These are phyloP conservation scores for Aureobasidium musti DNA, from an alignment of 2,329 filamentous ascomycete genomes.

Conservation along the genomic window DNA sequence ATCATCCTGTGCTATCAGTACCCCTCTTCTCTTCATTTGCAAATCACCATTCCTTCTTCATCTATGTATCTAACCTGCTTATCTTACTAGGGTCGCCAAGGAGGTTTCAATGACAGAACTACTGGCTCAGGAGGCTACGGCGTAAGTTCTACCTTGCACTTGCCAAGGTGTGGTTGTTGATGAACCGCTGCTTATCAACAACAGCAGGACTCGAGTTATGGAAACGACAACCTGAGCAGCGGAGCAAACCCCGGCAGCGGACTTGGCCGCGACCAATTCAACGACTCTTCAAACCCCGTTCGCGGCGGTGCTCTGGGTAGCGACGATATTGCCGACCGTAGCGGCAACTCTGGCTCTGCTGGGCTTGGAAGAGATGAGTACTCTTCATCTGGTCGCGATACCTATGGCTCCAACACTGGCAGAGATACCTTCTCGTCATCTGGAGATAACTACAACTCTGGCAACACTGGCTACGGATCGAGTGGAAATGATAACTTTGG, in stretches of 20 bases:
- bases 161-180: not conserved
- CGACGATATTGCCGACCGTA: not conserved
- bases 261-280: conserved; percentile 5
- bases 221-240: conserved; percentile 6
- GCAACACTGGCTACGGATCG: conserved; percentile 28
- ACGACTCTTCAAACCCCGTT: not conserved
- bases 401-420: conserved; percentile 35
- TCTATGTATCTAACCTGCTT: not conserved
- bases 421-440: conserved; percentile 32
- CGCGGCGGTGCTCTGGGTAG: not conserved
- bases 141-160: not conserved
- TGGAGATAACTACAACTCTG: conserved; percentile 16
- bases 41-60: not conserved
- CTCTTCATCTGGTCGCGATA: conserved; percentile 17
- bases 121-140: conserved; percentile 9
- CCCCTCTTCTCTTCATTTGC: not conserved
- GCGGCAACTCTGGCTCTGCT: conserved; percentile 30
- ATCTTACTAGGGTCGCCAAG: conserved; percentile 14
- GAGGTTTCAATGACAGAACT: conserved; percentile 5
- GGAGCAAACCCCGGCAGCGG: conserved; percentile 11
- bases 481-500: conserved; percentile 32
- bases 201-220: conserved; percentile 12
- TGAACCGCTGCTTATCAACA: not conserved
- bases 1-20: not conserved
- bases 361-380: conserved; percentile 29